Evolutionary conservation across 768 basidiomycete species (phyloP), one percentile per base, ranked within the genome.

Genomic region (Agaricus sinodeliciosus): DNA sequence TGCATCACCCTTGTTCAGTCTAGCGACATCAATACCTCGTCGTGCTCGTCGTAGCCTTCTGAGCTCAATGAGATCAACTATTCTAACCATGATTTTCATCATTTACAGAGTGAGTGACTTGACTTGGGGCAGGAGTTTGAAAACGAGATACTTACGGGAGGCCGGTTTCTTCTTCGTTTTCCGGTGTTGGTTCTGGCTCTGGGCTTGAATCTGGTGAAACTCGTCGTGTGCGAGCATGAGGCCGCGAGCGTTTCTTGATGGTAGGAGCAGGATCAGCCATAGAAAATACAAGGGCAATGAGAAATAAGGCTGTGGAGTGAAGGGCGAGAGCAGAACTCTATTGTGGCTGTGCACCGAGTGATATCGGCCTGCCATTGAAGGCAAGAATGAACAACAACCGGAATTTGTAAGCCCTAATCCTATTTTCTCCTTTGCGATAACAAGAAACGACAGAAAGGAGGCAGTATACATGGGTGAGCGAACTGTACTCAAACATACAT

Each of bases 11-110:
- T 86, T 84, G 65, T 85, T 90, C 12, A 99, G 72, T 63, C 87
- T 94, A 44, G 82, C 74, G 1, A 82, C 78, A 59, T 96, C 93
- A 47, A 98, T 96, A 1, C 94, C 95, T 62, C 84, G 80, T 51
- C 89, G 73, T 27, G 79, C 64, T 62, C 79, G 83, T 48, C 83
- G 78, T 25, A 94, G 70, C 63, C 85, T 92, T 42, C 92, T 78
- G 25, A 96, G 69, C 58, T 93, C 87, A 39, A 95, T 79, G 15
- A 98, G 77, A 49, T 95, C 92, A 57, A 87, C 80, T 25, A 95
- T 68, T 49, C 90, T 90, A 54, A 9, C 12, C 3, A 31, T 11
- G 11, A 45, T 12, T 22, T n/a, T 15, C 51, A 13, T 16, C 18
- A 41, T 31, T 18, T 48, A 48, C 34, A 54, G n/a, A 41, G 37